Evolutionary conservation across 2,329 filamentous ascomycete species (phyloP), one percentile per base, ranked within the genome.

Genomic region (Neurospora sp.): DNA sequence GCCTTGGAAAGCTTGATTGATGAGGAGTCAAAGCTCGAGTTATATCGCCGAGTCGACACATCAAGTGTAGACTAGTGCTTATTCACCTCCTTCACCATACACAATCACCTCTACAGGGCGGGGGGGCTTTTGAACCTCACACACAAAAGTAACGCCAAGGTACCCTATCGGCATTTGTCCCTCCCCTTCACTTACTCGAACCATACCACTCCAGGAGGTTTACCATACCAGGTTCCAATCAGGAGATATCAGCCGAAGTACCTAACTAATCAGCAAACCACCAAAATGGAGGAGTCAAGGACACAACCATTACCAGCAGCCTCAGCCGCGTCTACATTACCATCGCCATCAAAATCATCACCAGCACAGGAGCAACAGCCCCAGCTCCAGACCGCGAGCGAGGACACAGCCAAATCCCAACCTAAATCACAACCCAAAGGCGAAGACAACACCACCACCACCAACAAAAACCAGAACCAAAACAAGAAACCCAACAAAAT

Each of bases 401-500:
- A 58, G 13, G 52, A 58, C 15, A 62, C 42, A 5, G n/a, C 42
- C n/a, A 42, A 15, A 13, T 42, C 40, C 40, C 15, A 33, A 15
- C 6, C 52, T 15, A 62, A 17, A 0, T 8, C 8, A 8, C 9
- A 36, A 17, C 2, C 23, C 23, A 58, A 58, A 58, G 13, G 13
- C 8, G 13, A 36, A 33, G 15, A 33, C 46, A 23, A 46, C 10
- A 46, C n/a, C 43, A 46, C 13, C 11, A 19, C 13, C 19, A 19
- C 40, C 19, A 36, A 43, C 28, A 67, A 23, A 67, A 68, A 69
- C 23, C 15, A 46, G 19, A 39, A 69, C 7, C 66, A 68, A 33
- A 68, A 23, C 10, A 39, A 52, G 42, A 36, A 46, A 67, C 62
- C 52, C 38, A 68, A 43, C 46, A 62, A 72, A 38, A 73, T 72